phyloP scores from a whole-genome alignment of 345 rosid genomes.

The Euphorbia tirucalli region DNA sequence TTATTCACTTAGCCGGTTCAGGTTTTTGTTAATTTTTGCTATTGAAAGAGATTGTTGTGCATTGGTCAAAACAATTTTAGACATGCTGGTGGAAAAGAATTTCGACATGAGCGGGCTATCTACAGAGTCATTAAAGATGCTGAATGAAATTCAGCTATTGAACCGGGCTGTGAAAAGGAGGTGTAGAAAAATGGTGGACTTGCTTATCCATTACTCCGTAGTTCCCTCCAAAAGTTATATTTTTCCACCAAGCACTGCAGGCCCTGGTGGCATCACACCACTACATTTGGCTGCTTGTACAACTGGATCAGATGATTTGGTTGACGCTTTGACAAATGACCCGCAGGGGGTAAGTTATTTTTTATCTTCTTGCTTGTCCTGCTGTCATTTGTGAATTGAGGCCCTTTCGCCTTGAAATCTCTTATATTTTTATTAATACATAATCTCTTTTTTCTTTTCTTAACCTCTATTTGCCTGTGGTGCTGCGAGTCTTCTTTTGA shows the following conservation, averaged over 20 bases:
- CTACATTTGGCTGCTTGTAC: conserved; percentile 85
- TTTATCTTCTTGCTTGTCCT: background rate
- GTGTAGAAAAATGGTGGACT: conserved; percentile 60
- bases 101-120: conserved; percentile 37
- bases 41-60: conserved; percentile 72
- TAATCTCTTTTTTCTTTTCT: background rate
- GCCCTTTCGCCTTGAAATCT: too few relatives aligned
- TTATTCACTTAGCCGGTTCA: conserved; percentile 61
- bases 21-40: conserved; percentile 63
- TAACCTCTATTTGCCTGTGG: background rate
- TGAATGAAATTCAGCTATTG: conserved; percentile 65
- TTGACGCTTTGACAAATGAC: conserved; percentile 80
- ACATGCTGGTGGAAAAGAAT: conserved; percentile 58
- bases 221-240: conserved; percentile 37
- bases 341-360: conserved; percentile 61
- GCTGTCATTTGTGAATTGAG: background rate
- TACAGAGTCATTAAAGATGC: conserved; percentile 48
- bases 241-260: conserved; percentile 60
- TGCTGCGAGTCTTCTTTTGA: background rate
- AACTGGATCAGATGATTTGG: conserved; percentile 53
- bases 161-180: conserved; percentile 74
- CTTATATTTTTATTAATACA: too few relatives aligned
- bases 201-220: conserved; percentile 52
- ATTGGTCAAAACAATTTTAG: conserved; percentile 57
- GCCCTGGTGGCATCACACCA: conserved; percentile 81